Percentiles rank a stretch among this genome's conserved stretches.
Conservation (phyloP, 305 asterid species). For the Fraxinus baroniana region DNA sequence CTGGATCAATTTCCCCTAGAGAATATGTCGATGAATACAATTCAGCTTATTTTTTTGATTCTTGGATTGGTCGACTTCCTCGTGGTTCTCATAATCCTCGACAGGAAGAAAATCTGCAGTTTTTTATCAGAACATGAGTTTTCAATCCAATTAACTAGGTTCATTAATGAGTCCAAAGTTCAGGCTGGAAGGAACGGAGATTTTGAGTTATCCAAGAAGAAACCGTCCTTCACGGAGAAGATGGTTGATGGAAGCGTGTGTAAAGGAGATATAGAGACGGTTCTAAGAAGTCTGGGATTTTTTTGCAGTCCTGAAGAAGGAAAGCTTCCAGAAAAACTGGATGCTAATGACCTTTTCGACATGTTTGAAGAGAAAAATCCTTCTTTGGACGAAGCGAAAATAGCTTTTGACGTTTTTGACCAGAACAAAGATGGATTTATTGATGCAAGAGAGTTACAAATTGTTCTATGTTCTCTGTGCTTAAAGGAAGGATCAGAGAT, state of each 20-base stretch:
- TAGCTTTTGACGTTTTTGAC: slow-evolving; percentile 64
- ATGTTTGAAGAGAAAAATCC: slow-evolving; percentile 47
- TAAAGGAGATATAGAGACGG: slow-evolving; percentile 35
- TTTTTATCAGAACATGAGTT: slow-evolving; percentile 24
- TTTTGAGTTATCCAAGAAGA: neutral
- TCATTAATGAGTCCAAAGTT: neutral
- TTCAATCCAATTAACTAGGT: neutral
- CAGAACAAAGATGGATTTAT: slow-evolving; percentile 59
- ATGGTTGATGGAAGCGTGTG: slow-evolving; percentile 17
- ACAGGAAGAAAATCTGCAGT: slow-evolving; percentile 23
- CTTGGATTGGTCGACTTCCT: slow-evolving; percentile 28
- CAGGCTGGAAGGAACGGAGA: neutral
- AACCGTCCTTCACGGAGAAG: neutral
- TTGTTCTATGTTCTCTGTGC: slow-evolving; percentile 45
- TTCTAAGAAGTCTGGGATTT: slow-evolving; percentile 40
- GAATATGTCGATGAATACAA: slow-evolving; percentile 21
- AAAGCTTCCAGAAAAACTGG: slow-evolving; percentile 31
- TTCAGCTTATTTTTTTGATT: slow-evolving; percentile 24
- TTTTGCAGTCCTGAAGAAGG: slow-evolving; percentile 16
- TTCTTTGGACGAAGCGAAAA: slow-evolving; percentile 45
- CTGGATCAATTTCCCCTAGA: slow-evolving; percentile 28
- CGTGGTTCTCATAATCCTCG: slow-evolving; percentile 27
- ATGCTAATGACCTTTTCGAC: slow-evolving; percentile 23
- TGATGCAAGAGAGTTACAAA: slow-evolving; percentile 56
- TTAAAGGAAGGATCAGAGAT: slow-evolving; percentile 43